A percentile compares a stretch with the other conserved stretches of the same genome.
phyloP scores from a whole-genome alignment of 1,284 basidiomycete genomes.

The Prillingera fragicola region DNA sequence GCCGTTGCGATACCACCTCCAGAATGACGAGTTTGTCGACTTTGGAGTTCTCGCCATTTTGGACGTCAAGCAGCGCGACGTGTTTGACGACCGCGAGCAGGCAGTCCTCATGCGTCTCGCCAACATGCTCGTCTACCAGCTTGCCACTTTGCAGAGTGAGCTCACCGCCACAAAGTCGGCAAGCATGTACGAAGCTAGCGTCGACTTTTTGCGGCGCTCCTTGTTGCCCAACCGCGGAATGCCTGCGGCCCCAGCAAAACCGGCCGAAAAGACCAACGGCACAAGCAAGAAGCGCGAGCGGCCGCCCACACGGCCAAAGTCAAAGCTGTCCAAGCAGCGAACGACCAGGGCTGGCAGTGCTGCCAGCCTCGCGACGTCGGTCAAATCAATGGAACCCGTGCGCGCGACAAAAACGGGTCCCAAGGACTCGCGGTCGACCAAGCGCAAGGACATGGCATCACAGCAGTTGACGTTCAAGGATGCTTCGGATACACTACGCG shows the following conservation, averaged over 20 bases:
- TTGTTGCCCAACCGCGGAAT: slow-evolving; percentile 25
- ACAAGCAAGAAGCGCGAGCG: slow-evolving; percentile 1
- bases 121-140: slow-evolving; percentile 43
- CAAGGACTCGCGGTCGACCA: slow-evolving; percentile 23
- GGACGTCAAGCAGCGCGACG: slow-evolving; percentile 22
- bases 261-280: slow-evolving; percentile 2
- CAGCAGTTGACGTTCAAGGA: slow-evolving; percentile 26
- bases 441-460: slow-evolving; percentile 14
- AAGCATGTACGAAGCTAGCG: slow-evolving; percentile 35
- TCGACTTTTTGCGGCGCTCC: slow-evolving; percentile 36
- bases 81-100: slow-evolving; percentile 29
- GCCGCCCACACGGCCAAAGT: no score
- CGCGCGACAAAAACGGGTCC: slow-evolving; percentile 27
- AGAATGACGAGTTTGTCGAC: slow-evolving; percentile 22
- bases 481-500: slow-evolving; percentile 28
- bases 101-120: slow-evolving; percentile 35
- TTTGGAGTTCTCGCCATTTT: slow-evolving; percentile 37
- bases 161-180: slow-evolving; percentile 30
- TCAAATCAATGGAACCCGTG: neutral
- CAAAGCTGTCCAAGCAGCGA: no score
- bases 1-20: slow-evolving; percentile 28
- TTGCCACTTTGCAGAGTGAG: slow-evolving; percentile 37
- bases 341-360: neutral
- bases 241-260: no score
- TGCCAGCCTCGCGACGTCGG: neutral